phyloP scores from a whole-genome alignment of 208 protist genomes.

The Vickermania spadyakhi region DNA sequence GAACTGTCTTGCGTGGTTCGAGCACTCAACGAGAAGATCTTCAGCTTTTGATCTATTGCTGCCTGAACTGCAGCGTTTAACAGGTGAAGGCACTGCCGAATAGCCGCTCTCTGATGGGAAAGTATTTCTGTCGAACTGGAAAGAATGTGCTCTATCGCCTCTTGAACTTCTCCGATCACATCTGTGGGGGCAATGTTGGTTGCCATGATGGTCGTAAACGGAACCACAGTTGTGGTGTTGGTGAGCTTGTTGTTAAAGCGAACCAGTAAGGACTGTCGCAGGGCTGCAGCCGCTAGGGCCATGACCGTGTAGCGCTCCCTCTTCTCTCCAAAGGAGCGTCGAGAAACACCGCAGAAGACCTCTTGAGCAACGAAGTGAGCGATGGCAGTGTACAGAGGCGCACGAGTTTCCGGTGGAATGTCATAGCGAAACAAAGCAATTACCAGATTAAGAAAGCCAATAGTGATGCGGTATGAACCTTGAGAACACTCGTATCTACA shows the following conservation, averaged over 20 bases:
- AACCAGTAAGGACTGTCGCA: slow-evolving; percentile 50
- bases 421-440: slow-evolving; percentile 58
- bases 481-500: slow-evolving; percentile 63
- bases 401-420: slow-evolving; percentile 20
- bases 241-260: slow-evolving; percentile 13
- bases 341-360: slow-evolving; percentile 53
- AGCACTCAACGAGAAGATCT: slow-evolving; percentile 65
- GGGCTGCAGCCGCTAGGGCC: slow-evolving; percentile 52
- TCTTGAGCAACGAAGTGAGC: slow-evolving; percentile 71
- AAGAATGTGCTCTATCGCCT: slow-evolving; percentile 32
- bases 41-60: slow-evolving; percentile 33
- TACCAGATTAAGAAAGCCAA: slow-evolving; percentile 71
- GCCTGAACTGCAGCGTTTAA: slow-evolving; percentile 48
- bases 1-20: slow-evolving; percentile 47
- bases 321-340: slow-evolving; percentile 35
- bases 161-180: slow-evolving; percentile 58
- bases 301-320: slow-evolving; percentile 61
- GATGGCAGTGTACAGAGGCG: slow-evolving; percentile 45
- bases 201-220: slow-evolving; percentile 62
- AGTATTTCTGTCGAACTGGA: slow-evolving; percentile 37
- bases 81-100: slow-evolving; percentile 60
- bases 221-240: slow-evolving; percentile 9
- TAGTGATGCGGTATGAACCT: slow-evolving; percentile 63
- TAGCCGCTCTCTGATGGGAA: slow-evolving; percentile 49
- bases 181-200: slow-evolving; percentile 62